Base-by-base conservation (phyloP, 2,329 filamentous ascomycete genomes). In the Cytospora piceicola region DNA sequence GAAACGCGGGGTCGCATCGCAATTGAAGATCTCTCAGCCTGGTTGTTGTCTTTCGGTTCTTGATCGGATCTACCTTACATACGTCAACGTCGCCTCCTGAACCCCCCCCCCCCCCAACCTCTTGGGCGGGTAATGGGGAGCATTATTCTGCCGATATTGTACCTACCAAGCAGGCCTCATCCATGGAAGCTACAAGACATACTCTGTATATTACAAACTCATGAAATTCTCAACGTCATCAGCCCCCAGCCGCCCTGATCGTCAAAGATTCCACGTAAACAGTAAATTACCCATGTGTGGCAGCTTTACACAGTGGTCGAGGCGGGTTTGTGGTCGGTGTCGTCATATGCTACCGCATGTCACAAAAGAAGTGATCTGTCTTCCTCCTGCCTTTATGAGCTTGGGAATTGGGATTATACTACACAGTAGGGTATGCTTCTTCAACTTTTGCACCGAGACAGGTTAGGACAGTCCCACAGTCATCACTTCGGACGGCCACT, bases 311-410 rank as follows among this genome's bases (percentile, higher is more conserved):
- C 34, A 36, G 34, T 36, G 12, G n/a, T n/a, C 46, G 14, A 24
- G n/a, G n/a, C n/a, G 46, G 4, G 24, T 49, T 49, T 24, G 46
- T 49, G 46, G 12, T 49, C n/a, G 46, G 46, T 49, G 46, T 49
- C 46, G 46, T 49, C 46, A 49, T 49, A 49, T 49, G 46, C 46
- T 24, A 49, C 46, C 46, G n/a, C n/a, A n/a, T 49, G 20, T n/a
- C 46, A 12, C 46, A 49, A 42, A 42, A n/a, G n/a, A 17, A 42
- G 46, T 24, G n/a, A 24, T 49, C n/a, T 9, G 34, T 22, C 20
- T 12, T 24, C 14, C n/a, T 49, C n/a, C n/a, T 49, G 46, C 46
- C n/a, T 49, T 49, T 49, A n/a, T 49, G 46, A 49, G 46, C 8
- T 49, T 46, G 20, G 42, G 8, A 22, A 2, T n/a, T 12, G 32